Conservation (phyloP, 139 green algal species). For the Picochlorum sp. region DNA sequence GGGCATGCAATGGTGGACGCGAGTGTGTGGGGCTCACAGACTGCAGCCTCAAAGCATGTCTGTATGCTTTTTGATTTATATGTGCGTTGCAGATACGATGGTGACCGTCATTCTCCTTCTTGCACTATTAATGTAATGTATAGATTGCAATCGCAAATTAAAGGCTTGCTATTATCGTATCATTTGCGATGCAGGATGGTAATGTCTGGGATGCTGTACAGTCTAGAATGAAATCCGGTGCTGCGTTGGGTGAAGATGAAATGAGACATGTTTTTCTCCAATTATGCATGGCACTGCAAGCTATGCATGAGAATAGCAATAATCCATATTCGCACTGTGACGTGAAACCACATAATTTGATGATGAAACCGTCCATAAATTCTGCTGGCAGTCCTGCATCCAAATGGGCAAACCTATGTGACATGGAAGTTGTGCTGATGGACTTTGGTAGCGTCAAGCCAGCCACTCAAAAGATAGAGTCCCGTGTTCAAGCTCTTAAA, state of each 20-base stretch:
- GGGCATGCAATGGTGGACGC: slow-evolving; percentile 11
- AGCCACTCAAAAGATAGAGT: slow-evolving; percentile 30
- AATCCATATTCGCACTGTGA: slow-evolving; percentile 70
- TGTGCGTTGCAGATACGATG: background rate
- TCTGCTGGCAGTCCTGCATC: background rate
- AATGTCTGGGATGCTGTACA: slow-evolving; percentile 37
- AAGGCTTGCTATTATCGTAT: background rate
- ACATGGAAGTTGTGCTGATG: slow-evolving; percentile 37
- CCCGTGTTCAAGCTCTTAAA: slow-evolving; percentile 47
- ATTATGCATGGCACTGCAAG: slow-evolving; percentile 43
- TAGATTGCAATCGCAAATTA: background rate
- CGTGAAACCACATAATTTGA: slow-evolving; percentile 83
- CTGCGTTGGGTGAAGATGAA: slow-evolving; percentile 19
- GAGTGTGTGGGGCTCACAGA: background rate
- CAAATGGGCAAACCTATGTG: background rate
- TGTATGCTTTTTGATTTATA: slow-evolving; percentile 41
- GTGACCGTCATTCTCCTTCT: background rate
- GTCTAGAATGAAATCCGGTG: slow-evolving; percentile 3
- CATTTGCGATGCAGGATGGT: slow-evolving; percentile 23
- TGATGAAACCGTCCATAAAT: slow-evolving; percentile 28
- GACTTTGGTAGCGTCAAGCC: slow-evolving; percentile 70
- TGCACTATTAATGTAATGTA: background rate
- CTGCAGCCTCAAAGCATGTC: slow-evolving; percentile 2
- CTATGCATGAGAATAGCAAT: slow-evolving; percentile 43
- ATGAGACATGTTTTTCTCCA: slow-evolving; percentile 34